phyloP scores from a whole-genome alignment of 2,329 filamentous ascomycete species.

The Fusarium nisikadoi region DNA sequence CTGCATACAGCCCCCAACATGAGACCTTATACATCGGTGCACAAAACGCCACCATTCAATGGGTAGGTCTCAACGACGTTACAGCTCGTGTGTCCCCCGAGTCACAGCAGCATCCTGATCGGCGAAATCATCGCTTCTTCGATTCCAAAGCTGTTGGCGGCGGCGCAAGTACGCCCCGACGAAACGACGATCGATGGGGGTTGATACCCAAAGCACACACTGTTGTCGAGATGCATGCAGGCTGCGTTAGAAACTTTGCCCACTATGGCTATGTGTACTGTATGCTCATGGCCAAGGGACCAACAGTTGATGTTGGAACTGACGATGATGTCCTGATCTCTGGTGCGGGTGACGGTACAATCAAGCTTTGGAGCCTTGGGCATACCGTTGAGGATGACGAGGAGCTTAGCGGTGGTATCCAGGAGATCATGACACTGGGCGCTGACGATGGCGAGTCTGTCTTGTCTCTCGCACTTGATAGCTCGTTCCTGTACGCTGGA shows the following conservation, averaged over 20 bases:
- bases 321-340: slow-evolving; percentile 88
- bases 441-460: slow-evolving; percentile 71
- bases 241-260: slow-evolving; percentile 86
- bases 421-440: slow-evolving; percentile 74
- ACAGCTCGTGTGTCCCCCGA: slow-evolving; percentile 68
- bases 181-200: slow-evolving; percentile 68
- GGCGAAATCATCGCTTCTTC: slow-evolving; percentile 88
- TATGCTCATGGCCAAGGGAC: slow-evolving; percentile 85
- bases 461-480: slow-evolving; percentile 85
- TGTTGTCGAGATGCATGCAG: slow-evolving; percentile 82
- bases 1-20: slow-evolving; percentile 84
- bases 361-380: slow-evolving; percentile 88
- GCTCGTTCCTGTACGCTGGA: slow-evolving; percentile 91
- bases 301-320: slow-evolving; percentile 72
- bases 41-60: slow-evolving; percentile 95
- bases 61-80: slow-evolving; percentile 80
- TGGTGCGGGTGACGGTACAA: slow-evolving; percentile 90
- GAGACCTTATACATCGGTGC: slow-evolving; percentile 91
- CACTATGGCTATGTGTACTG: slow-evolving; percentile 97
- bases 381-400: slow-evolving; percentile 50
- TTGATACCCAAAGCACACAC: slow-evolving; percentile 64
- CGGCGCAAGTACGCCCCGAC: slow-evolving; percentile 79
- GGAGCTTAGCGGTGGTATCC: slow-evolving; percentile 67
- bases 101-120: slow-evolving; percentile 76
- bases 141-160: slow-evolving; percentile 85